A percentile compares a stretch with the other conserved stretches of the same genome.
phyloP scores from a whole-genome alignment of 805 yeast genomes.

The Pichia phayaonensis region DNA sequence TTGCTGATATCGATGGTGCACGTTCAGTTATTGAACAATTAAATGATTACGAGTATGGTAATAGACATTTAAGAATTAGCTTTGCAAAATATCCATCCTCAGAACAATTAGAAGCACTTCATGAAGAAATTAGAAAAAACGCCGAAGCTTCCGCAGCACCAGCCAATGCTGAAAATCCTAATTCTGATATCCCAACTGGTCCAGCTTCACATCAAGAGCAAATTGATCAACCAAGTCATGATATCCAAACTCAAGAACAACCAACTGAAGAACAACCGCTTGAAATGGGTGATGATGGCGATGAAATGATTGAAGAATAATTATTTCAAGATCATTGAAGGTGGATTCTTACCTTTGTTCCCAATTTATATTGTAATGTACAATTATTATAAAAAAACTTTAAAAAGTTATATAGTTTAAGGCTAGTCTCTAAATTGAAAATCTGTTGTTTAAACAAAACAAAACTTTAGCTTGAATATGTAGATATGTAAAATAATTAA shows the following conservation, averaged over 20 bases:
- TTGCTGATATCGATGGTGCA: conserved; percentile 59
- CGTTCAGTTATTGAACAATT: conserved; percentile 68
- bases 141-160: neutral
- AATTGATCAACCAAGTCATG: neutral
- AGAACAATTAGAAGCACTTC: conserved; percentile 8
- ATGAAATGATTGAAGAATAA: conserved; percentile 22
- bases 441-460: neutral
- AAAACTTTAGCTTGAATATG: neutral
- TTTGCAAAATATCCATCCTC: conserved; percentile 41
- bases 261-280: neutral
- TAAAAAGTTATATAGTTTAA: neutral
- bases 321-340: neutral
- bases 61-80: conserved; percentile 59
- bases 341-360: neutral
- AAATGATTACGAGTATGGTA: conserved; percentile 78
- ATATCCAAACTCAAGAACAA: conserved; percentile 1
- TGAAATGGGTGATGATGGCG: conserved; percentile 13
- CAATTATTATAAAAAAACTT: neutral
- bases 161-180: neutral
- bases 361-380: neutral
- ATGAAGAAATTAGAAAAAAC: conserved; percentile 15
- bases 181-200: neutral
- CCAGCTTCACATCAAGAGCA: neutral
- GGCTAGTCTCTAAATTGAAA: neutral
- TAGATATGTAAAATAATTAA: neutral